Evolutionary conservation across 139 green algal genomes (phyloP).

Genomic region (Chlorella sp.): DNA sequence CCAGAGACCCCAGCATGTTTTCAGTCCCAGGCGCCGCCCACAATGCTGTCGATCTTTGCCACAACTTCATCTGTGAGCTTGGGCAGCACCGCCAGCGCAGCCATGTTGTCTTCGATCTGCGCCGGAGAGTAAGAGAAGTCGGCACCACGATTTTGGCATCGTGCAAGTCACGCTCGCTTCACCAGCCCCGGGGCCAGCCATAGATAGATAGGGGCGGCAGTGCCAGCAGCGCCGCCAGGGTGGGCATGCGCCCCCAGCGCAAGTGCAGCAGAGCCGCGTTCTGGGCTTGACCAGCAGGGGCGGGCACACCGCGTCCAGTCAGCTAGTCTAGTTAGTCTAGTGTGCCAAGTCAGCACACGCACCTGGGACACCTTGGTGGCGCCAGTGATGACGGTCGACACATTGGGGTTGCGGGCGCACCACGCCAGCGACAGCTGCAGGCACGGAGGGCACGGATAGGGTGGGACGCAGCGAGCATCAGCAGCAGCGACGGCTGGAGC

Average conservation of each 20-base stretch:
- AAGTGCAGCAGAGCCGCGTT: not conserved
- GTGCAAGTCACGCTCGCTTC: not conserved
- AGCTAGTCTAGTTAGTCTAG: not conserved
- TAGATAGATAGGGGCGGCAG: not conserved
- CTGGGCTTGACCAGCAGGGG: not conserved
- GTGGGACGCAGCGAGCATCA: not conserved
- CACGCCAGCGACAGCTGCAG: slow-evolving; percentile 76
- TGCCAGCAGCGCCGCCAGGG: not conserved
- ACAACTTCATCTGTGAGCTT: slow-evolving; percentile 69
- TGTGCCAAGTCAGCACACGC: not conserved
- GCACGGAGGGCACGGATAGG: not conserved
- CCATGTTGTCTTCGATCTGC: slow-evolving; percentile 83
- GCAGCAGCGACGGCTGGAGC: not conserved
- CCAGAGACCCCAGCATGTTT: not conserved
- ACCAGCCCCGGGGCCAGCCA: not conserved
- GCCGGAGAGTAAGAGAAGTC: not conserved
- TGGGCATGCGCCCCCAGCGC: not conserved
- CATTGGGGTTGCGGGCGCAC: slow-evolving; percentile 75
- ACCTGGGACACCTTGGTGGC: slow-evolving; percentile 70
- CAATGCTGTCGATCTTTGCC: slow-evolving; percentile 38
- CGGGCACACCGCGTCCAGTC: not conserved
- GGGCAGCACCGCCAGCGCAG: slow-evolving; percentile 64
- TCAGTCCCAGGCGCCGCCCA: not conserved
- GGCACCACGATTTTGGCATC: not conserved
- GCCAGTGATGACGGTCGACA: slow-evolving; percentile 85